Conservation (phyloP, 202 grass and related monocot species). For the Hordeum pubiflorum region DNA sequence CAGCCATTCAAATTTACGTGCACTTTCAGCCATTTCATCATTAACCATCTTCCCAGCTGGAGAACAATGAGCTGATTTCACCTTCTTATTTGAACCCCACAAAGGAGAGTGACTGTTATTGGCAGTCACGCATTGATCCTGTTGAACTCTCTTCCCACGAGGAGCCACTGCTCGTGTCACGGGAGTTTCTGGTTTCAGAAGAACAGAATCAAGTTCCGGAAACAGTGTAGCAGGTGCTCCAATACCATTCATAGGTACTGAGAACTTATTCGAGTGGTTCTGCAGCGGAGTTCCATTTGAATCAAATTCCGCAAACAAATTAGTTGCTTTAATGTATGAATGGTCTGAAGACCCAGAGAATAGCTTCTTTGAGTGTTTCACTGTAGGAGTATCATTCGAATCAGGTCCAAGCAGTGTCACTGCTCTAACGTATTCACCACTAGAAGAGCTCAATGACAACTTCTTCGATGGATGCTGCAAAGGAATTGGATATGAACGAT, state of each 20-base stretch:
- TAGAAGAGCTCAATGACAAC: slow-evolving; percentile 18
- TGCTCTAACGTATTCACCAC: slow-evolving; percentile 30
- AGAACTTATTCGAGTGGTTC: slow-evolving; percentile 15
- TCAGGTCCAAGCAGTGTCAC: not conserved
- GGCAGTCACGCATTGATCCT: slow-evolving; percentile 30
- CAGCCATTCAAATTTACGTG: slow-evolving; percentile 85
- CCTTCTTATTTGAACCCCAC: slow-evolving; percentile 49
- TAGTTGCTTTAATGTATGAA: slow-evolving; percentile 37
- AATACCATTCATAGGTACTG: not conserved
- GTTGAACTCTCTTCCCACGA: slow-evolving; percentile 61
- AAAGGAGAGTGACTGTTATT: slow-evolving; percentile 23
- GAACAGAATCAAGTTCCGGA: slow-evolving; percentile 42
- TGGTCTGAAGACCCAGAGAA: slow-evolving; percentile 9
- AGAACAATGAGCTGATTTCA: slow-evolving; percentile 36
- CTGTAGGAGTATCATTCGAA: slow-evolving; percentile 11
- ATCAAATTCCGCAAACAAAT: slow-evolving; percentile 34
- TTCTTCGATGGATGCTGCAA: slow-evolving; percentile 34
- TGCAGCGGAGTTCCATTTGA: slow-evolving; percentile 33
- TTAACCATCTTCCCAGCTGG: slow-evolving; percentile 21
- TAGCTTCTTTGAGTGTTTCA: slow-evolving; percentile 27
- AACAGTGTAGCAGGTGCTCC: slow-evolving; percentile 23
- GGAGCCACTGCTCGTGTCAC: slow-evolving; percentile 41
- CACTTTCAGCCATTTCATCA: slow-evolving; percentile 39
- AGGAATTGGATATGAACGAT: slow-evolving; percentile 23
- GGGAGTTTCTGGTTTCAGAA: slow-evolving; percentile 70